These are phyloP conservation scores for Nasturtium officinale DNA, from an alignment of 345 rosid species.

Conservation along the genomic window DNA sequence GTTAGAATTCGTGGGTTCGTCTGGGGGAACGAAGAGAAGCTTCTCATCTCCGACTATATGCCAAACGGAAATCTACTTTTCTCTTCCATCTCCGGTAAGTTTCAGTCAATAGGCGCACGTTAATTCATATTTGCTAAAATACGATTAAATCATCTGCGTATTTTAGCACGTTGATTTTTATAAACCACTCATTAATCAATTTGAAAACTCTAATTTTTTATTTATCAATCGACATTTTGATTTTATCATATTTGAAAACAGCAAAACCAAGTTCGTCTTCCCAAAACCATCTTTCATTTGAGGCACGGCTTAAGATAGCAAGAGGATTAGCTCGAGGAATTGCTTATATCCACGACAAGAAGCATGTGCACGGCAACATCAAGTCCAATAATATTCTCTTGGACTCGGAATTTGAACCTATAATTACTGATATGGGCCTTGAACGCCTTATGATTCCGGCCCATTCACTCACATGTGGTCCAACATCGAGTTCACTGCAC, in stretches of 20 bases:
- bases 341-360: conserved; percentile 77
- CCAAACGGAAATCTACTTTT: conserved; percentile 68
- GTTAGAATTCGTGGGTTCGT: conserved; percentile 73
- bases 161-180: neutral
- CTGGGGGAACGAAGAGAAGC: conserved; percentile 88
- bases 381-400: conserved; percentile 80
- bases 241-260: neutral
- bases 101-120: neutral
- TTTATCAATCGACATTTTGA: neutral
- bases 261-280: conserved; percentile 46
- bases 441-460: conserved; percentile 45
- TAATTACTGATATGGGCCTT: conserved; percentile 68
- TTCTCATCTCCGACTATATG: conserved; percentile 70
- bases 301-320: conserved; percentile 76
- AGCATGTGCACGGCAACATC: conserved; percentile 73
- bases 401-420: conserved; percentile 60
- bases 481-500: conserved; percentile 32
- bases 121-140: neutral
- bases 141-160: neutral
- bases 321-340: conserved; percentile 76
- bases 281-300: conserved; percentile 53
- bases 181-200: neutral
- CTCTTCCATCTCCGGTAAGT: conserved; percentile 59
- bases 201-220: neutral
- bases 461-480: neutral